Base-by-base conservation (phyloP, 176 grass and related monocot genomes). In the Bolboschoenus planiculmis region DNA sequence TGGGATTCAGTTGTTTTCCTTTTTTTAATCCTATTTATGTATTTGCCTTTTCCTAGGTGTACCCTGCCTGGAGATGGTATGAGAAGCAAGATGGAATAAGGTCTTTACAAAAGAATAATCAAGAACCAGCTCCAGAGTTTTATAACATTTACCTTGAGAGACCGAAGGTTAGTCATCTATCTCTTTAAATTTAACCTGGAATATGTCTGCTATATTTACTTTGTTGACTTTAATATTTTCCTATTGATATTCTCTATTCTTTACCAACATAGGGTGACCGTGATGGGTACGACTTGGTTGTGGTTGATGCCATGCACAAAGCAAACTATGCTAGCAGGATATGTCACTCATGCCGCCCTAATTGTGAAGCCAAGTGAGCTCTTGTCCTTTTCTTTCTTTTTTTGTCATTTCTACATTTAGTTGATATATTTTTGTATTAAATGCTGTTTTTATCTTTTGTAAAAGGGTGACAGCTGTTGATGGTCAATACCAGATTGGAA, bases 261-360 rank as follows among this genome's bases (percentile, higher is more conserved):
- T 72, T 51, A 80, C 59, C 79, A 67, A 95, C 30, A 76, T 84
- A 99, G 93, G 96, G 96, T 74, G 91, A 99, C 53, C 91, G 91
- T 40, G 91, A 99, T 86, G 97, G 97, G 66, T 99, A 99, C 88
- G 93, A 95, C 85, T 91, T 99, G 83, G 86, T 96, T 84, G 90
- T 99, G 86, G 93, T 99, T 85, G 97, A 99, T 90, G 97, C 97
- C 13, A 99, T 99, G 97, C 93, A 96, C 86, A 99, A 99, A 86
- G 97, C 97, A 64, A 99, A 99, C 53, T 99, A 93, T 46, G 97
- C 97, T 9, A 99, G 97, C 83, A 91, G 97, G 91, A 99, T 96
- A 33, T 99, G 97, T 81, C 93, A 99, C 73, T 99, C 91, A 50
- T 99, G 97, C 82, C 92, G 83, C 39, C 97, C 97, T 59, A 99